phyloP scores from a whole-genome alignment of 192 early-diverging fungal species.

The Coemansia sp. region DNA sequence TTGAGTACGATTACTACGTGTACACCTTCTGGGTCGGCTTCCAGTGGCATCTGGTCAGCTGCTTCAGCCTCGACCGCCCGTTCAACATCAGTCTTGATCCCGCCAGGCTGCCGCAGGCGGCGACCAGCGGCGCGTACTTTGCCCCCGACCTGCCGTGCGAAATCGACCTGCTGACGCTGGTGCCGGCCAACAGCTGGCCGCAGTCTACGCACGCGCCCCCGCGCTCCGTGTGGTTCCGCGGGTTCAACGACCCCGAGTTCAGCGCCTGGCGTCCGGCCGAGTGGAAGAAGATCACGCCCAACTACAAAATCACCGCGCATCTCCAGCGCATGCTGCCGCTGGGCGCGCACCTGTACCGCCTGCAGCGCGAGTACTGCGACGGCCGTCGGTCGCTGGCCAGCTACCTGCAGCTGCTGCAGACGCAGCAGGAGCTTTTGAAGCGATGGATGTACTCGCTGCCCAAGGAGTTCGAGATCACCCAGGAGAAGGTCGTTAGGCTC shows the following conservation, averaged over 20 bases:
- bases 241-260: slow-evolving; percentile 39
- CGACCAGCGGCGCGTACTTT: slow-evolving; percentile 37
- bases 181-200: slow-evolving; percentile 40
- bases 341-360: slow-evolving; percentile 32
- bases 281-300: slow-evolving; percentile 37
- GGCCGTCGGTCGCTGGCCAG: slow-evolving; percentile 15
- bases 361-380: slow-evolving; percentile 31
- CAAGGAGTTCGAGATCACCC: slow-evolving; percentile 43
- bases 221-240: slow-evolving; percentile 36
- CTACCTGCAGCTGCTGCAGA: slow-evolving; percentile 29
- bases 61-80: slow-evolving; percentile 47
- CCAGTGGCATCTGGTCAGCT: slow-evolving; percentile 48
- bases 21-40: slow-evolving; percentile 51
- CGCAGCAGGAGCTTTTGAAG: slow-evolving; percentile 41
- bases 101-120: slow-evolving; percentile 20
- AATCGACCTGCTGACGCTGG: slow-evolving; percentile 39
- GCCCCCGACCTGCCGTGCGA: slow-evolving; percentile 33
- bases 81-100: slow-evolving; percentile 30
- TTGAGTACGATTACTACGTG: slow-evolving; percentile 51
- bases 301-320: slow-evolving; percentile 38
- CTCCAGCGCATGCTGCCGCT: slow-evolving; percentile 49
- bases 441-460: slow-evolving; percentile 50
- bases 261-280: slow-evolving; percentile 39
- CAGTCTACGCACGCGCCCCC: slow-evolving; percentile 7
- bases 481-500: slow-evolving; percentile 30